Base-by-base conservation (phyloP, 352 stramenopile genomes). In the Pythium monospermum region DNA sequence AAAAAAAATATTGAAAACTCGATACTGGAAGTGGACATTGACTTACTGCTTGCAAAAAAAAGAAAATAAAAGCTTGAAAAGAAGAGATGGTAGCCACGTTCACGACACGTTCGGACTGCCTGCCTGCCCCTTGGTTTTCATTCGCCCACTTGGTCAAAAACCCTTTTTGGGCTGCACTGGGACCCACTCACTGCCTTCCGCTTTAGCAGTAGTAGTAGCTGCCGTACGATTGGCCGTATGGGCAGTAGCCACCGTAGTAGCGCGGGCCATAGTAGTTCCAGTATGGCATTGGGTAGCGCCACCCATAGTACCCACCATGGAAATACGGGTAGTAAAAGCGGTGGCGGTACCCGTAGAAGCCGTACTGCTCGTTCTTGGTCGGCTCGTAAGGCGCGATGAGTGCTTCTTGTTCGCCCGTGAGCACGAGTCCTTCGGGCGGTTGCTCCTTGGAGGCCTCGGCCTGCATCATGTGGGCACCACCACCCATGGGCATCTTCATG, bases 161-260 rank as follows among this genome's bases (percentile, higher is more conserved):
- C n/a, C n/a, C n/a, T n/a, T n/a, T n/a, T n/a, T n/a, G n/a, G n/a
- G n/a, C n/a, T n/a, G n/a, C n/a, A n/a, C n/a, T n/a, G n/a, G n/a
- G n/a, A n/a, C n/a, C n/a, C n/a, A n/a, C n/a, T n/a, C n/a, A n/a
- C n/a, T n/a, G n/a, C n/a, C n/a, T n/a, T n/a, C n/a, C n/a, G n/a
- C n/a, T 18, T 56, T 51, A 77, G 54, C 69, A 78, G 57, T 71
- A 78, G 54, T 66, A 78, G 56, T 64, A 75, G 15, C 56, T 43
- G 16, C 69, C 65, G 26, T 69, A 66, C 15, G 31, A 41, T 40
- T 49, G 59, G 16, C 54, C 63, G 37, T 67, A 78, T 42, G 63
- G 13, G 40, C 65, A 78, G 25, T 27, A 40, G 23, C 55, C 27
- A 8, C 61, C 61, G 53, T 67, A 74, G 40, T 59, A 66, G 32